Evolutionary conservation across 139 green algal genomes (phyloP).

Genomic region (Penium margaritaceum): DNA sequence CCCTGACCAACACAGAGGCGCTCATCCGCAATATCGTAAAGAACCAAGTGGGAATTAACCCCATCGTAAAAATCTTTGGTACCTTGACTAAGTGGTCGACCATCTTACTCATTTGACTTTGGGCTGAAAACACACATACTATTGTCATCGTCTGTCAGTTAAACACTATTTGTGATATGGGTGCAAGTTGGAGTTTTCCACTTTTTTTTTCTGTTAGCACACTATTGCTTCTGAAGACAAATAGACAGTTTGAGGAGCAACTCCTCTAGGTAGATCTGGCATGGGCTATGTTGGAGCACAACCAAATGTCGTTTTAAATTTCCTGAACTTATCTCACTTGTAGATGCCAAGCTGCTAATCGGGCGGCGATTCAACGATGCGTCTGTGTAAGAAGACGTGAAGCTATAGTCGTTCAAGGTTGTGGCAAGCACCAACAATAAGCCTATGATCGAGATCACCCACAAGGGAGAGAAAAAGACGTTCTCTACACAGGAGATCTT

Average conservation of each 20-base stretch:
- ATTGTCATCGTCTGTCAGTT: no score
- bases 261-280: no score
- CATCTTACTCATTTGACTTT: constrained; percentile 86
- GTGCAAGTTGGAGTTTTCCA: no score
- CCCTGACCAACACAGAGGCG: constrained; percentile 54
- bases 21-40: constrained; percentile 52
- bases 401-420: constrained; percentile 79
- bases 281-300: no score
- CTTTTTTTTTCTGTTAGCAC: no score
- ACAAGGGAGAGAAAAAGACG: no score
- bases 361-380: constrained; percentile 77
- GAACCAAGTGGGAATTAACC: constrained; percentile 74
- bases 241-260: no score
- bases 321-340: no score
- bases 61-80: neutral
- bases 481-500: neutral
- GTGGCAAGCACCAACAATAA: constrained; percentile 31
- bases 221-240: no score
- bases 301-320: no score
- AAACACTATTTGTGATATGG: no score
- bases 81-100: constrained; percentile 51
- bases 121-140: no score
- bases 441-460: neutral
- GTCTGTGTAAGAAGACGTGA: constrained; percentile 81
- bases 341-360: constrained; percentile 96